phyloP scores from a whole-genome alignment of 352 stramenopile genomes.

The Lagenidium sp. region DNA sequence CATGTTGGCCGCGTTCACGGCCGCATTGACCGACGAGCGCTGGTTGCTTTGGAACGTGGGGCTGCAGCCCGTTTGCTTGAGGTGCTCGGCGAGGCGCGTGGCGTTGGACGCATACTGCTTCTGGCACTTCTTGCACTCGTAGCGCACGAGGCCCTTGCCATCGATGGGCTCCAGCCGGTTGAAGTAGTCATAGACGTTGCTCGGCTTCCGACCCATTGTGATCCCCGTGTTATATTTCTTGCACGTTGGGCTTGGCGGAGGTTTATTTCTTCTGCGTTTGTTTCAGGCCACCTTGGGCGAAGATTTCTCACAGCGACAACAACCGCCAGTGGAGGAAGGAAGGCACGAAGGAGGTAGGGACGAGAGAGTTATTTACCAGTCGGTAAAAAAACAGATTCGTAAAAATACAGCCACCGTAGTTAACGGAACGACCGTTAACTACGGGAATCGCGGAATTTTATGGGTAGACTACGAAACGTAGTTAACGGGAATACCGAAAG shows the following conservation, averaged over 20 bases:
- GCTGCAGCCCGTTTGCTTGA: constrained; percentile 59
- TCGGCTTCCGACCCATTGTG: constrained; percentile 68
- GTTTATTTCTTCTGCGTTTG: constrained; percentile 14
- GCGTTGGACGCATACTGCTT: constrained; percentile 84
- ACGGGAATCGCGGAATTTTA: too few species aligned
- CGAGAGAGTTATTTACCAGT: too few species aligned
- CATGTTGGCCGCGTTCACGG: constrained; percentile 4
- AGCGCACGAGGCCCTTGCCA: constrained; percentile 67
- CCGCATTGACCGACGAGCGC: constrained; percentile 15
- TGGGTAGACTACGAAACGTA: too few species aligned
- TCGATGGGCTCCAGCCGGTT: constrained; percentile 56
- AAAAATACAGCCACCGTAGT: too few species aligned
- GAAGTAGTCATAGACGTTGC: constrained; percentile 86
- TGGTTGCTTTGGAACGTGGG: constrained; percentile 80
- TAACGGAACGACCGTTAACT: too few species aligned
- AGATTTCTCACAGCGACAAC: too few species aligned
- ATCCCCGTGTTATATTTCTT: constrained; percentile 34
- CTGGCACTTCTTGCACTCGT: constrained; percentile 84
- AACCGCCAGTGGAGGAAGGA: too few species aligned
- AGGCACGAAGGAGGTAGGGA: too few species aligned
- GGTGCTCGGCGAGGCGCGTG: constrained; percentile 69
- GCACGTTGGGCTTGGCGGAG: not conserved
- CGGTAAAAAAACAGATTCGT: too few species aligned
- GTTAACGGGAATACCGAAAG: too few species aligned
- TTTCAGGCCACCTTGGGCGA: too few species aligned